phyloP scores from a whole-genome alignment of 352 stramenopile genomes.

The Globisporangium camurandrum region DNA sequence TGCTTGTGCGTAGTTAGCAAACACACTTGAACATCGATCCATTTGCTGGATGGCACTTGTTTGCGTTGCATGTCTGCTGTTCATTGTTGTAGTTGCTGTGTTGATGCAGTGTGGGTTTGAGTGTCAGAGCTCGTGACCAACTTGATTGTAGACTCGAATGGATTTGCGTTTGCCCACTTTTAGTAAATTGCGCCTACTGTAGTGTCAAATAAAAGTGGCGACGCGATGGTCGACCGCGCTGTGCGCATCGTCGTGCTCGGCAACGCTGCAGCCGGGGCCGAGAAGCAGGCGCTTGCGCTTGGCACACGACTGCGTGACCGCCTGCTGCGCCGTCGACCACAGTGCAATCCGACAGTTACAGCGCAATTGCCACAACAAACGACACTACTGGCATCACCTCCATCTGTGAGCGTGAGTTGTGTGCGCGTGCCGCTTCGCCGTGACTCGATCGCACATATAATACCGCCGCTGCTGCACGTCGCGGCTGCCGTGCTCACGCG shows the following conservation, averaged over 20 bases:
- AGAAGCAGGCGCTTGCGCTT: slow-evolving; percentile 70
- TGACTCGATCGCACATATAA: slow-evolving; percentile 9
- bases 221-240: background rate
- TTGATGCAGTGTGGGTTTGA: too few species aligned
- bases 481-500: slow-evolving; percentile 20
- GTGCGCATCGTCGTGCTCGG: slow-evolving; percentile 52
- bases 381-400: slow-evolving; percentile 4
- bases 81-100: too few species aligned
- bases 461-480: slow-evolving; percentile 43
- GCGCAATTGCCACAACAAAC: too few species aligned
- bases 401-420: slow-evolving; percentile 23
- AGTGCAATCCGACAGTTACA: too few species aligned
- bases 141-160: too few species aligned
- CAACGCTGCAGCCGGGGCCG: slow-evolving; percentile 61
- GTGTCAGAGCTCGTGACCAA: too few species aligned
- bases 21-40: too few species aligned
- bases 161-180: too few species aligned
- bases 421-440: slow-evolving; percentile 28
- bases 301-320: slow-evolving; percentile 23
- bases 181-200: too few species aligned
- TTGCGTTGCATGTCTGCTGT: too few species aligned
- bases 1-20: too few species aligned
- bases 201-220: background rate
- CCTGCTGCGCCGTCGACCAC: slow-evolving; percentile 2
- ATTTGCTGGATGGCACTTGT: too few species aligned